A percentile compares a stretch with the other conserved stretches of the same genome.
phyloP scores from a whole-genome alignment of 2,329 filamentous ascomycete genomes.

The Penicillium psychrosexuale region DNA sequence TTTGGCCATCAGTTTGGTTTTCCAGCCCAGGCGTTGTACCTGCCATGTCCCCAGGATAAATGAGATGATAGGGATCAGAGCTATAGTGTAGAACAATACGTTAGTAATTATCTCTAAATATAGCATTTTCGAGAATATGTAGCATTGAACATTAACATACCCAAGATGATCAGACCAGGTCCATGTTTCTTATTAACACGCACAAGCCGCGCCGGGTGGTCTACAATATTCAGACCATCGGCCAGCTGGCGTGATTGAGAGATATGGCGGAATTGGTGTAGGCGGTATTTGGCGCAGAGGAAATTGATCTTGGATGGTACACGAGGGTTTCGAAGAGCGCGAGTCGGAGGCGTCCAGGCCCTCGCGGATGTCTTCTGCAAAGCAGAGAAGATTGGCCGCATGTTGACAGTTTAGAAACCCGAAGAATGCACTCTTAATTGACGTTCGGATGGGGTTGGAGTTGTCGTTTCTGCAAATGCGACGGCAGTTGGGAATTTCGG shows the following conservation, averaged over 20 bases:
- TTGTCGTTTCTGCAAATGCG: not conserved
- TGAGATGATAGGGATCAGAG: conserved; percentile 85
- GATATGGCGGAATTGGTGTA: conserved; percentile 38
- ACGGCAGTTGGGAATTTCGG: conserved; percentile 15
- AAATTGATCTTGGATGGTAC: conserved; percentile 27
- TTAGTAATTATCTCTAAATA: conserved; percentile 7
- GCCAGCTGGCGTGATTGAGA: conserved; percentile 51
- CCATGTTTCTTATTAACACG: conserved; percentile 73
- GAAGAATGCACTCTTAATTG: not conserved
- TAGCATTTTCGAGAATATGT: not conserved
- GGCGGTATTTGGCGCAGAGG: conserved; percentile 36
- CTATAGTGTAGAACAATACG: conserved; percentile 34
- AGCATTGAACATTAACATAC: conserved; percentile 40
- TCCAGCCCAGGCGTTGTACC: conserved; percentile 88
- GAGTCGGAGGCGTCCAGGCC: conserved; percentile 23
- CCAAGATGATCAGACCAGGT: conserved; percentile 73
- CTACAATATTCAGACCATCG: conserved; percentile 80
- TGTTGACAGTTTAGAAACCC: conserved; percentile 9
- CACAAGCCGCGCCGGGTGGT: conserved; percentile 78
- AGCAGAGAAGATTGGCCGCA: conserved; percentile 31
- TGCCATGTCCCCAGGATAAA: conserved; percentile 94
- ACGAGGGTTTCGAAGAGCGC: conserved; percentile 19
- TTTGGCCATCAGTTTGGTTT: conserved; percentile 84
- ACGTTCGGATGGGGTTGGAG: not conserved
- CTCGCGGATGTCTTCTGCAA: conserved; percentile 24